Evolutionary conservation across 2,329 filamentous ascomycete genomes (phyloP), one percentile per base, ranked within the genome.

Genomic region (Fusarium udum): DNA sequence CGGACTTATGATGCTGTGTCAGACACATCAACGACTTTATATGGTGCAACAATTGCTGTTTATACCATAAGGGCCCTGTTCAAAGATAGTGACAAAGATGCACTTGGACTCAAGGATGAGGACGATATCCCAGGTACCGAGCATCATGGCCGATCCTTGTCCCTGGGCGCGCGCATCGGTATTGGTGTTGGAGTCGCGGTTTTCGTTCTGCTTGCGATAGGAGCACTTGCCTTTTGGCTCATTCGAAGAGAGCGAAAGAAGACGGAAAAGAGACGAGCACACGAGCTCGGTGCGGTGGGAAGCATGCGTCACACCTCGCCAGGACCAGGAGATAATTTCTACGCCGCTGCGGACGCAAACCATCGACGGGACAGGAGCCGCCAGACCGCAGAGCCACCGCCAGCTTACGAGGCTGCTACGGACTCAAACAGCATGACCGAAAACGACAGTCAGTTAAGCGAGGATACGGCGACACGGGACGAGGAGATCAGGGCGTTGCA

Each of bases 11-110:
- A 79, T n/a, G 75, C 82, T 48, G 49, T 82, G 34, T 75, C 80
- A n/a, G 75, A 77, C 36, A 80, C 81, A 9, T 82, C 80, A 14
- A 84, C 82, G 16, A 83, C 82, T 3, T 69, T 84, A 11, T 81
- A 80, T 40, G 79, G 78, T 53, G 83, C 82, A 56, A 80, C 81
- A 10, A 78, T 83, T 31, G 82, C 81, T 9, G 81, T 83, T 15
- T 79, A 82, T 61, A 81, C 80, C 10, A 80, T 83, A 39, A 78
- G 79, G 24, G 82, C 82, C 7, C 77, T 83, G n/a, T 84, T 83
- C 64, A 78, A 79, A 48, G 79, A 81, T n/a, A 72, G 73, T 13
- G 82, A 84, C 63, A 82, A 80, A 55, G 76, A 76, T 36, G 69
- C 73, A 16, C 73, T 84, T 9, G 81, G 81, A 15, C 65, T 83